phyloP scores from a whole-genome alignment of 805 yeast species.

The Cyberlindnera lachancei region DNA sequence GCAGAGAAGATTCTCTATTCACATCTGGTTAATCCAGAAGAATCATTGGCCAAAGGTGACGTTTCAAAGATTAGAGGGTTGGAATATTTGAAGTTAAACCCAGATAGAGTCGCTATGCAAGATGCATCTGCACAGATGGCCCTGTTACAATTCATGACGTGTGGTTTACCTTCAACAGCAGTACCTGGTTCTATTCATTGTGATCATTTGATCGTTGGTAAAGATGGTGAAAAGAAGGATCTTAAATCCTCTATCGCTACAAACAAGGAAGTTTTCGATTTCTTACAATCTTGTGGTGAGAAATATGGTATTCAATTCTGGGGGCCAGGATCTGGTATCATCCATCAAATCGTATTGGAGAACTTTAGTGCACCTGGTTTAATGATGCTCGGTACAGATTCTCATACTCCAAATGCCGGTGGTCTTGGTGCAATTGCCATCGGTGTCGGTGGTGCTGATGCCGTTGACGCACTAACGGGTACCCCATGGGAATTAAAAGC shows the following conservation, averaged over 20 bases:
- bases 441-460: slow-evolving; percentile 99
- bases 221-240: slow-evolving; percentile 84
- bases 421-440: slow-evolving; percentile 98
- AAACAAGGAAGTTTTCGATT: slow-evolving; percentile 93
- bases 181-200: slow-evolving; percentile 97
- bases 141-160: slow-evolving; percentile 95
- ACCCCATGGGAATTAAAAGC: slow-evolving; percentile 99
- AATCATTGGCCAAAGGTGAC: slow-evolving; percentile 51
- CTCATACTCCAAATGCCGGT: slow-evolving; percentile 99
- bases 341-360: slow-evolving; percentile 95
- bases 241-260: slow-evolving; percentile 72
- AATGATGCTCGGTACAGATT: slow-evolving; percentile 96
- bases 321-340: slow-evolving; percentile 99
- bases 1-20: slow-evolving; percentile 94
- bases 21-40: slow-evolving; percentile 85
- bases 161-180: slow-evolving; percentile 78
- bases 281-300: slow-evolving; percentile 85
- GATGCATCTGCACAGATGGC: slow-evolving; percentile 99
- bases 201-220: slow-evolving; percentile 96
- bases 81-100: slow-evolving; percentile 84
- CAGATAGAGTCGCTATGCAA: slow-evolving; percentile 99
- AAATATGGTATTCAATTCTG: slow-evolving; percentile 97
- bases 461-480: slow-evolving; percentile 95
- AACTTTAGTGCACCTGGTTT: slow-evolving; percentile 96
- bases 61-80: slow-evolving; percentile 67